Conservation (phyloP, 83 land plant genomes). For the Isoetes engelmannii region DNA sequence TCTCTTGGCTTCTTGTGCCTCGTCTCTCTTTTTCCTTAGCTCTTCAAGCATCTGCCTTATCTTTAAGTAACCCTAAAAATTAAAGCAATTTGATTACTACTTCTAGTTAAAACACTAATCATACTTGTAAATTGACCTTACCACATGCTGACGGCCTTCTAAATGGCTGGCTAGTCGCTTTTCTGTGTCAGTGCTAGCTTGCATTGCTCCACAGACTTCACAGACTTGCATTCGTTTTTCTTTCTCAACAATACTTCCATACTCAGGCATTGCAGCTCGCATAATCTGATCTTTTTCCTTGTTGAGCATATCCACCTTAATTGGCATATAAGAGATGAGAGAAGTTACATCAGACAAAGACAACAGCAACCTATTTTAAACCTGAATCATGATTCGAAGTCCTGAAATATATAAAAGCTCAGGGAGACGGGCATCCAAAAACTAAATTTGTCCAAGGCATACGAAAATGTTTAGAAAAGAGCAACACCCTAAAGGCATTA, state of each 20-base stretch:
- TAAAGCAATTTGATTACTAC: slow-evolving; percentile 4
- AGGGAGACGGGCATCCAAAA: not conserved
- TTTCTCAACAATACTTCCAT: slow-evolving; percentile 31
- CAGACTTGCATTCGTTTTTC: slow-evolving; percentile 40
- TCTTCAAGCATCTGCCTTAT: slow-evolving; percentile 25
- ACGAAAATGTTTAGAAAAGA: no score
- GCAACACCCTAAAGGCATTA: no score
- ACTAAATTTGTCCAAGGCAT: not conserved
- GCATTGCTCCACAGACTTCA: slow-evolving; percentile 38
- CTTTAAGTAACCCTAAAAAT: slow-evolving; percentile 21
- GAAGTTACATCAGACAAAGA: not conserved
- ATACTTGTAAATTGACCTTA: not conserved
- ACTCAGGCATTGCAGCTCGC: slow-evolving; percentile 34
- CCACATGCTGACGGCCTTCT: slow-evolving; percentile 34
- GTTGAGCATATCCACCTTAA: slow-evolving; percentile 25
- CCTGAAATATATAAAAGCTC: not conserved
- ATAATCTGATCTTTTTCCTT: slow-evolving; percentile 28
- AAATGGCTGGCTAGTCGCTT: slow-evolving; percentile 37
- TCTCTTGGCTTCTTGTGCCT: slow-evolving; percentile 21
- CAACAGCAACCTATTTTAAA: not conserved
- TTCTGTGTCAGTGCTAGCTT: slow-evolving; percentile 33
- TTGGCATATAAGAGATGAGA: not conserved
- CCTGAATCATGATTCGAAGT: not conserved
- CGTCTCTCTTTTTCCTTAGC: slow-evolving; percentile 31
- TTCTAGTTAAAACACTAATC: not conserved